Conservation (phyloP, 345 rosid genomes). For the Ailanthus altissimus region DNA sequence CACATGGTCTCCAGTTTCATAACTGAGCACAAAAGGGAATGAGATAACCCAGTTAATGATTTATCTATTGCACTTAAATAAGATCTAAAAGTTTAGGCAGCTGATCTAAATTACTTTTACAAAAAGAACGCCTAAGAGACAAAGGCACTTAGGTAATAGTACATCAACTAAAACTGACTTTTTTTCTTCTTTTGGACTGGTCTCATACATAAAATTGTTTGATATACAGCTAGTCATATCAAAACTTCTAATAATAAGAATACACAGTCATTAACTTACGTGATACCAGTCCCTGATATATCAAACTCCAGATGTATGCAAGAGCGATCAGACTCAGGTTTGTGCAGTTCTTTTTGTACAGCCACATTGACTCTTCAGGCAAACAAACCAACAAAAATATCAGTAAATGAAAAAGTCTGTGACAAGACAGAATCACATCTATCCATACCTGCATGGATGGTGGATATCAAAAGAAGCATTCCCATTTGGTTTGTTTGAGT, state of each 20-base stretch:
- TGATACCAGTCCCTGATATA: slow-evolving; percentile 64
- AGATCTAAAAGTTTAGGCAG: not conserved
- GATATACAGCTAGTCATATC: slow-evolving; percentile 7
- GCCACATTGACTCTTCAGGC: slow-evolving; percentile 73
- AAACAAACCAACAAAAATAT: slow-evolving; percentile 16
- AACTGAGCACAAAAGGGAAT: slow-evolving; percentile 44
- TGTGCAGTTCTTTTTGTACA: slow-evolving; percentile 81
- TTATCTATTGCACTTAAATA: not conserved
- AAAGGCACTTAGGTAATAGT: not conserved
- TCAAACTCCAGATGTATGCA: slow-evolving; percentile 97
- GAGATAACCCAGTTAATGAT: not conserved
- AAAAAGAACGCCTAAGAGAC: not conserved
- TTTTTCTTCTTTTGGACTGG: not conserved
- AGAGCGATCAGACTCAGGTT: slow-evolving; percentile 83
- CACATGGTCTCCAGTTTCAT: slow-evolving; percentile 71
- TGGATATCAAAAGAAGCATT: slow-evolving; percentile 65
- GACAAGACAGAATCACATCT: slow-evolving; percentile 1
- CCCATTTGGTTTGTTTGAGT: slow-evolving; percentile 57
- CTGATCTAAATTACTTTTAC: not conserved
- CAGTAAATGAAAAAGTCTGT: slow-evolving; percentile 25
- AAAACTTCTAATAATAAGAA: slow-evolving; percentile 15
- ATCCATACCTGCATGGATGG: slow-evolving; percentile 80
- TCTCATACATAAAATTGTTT: not conserved
- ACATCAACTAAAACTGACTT: not conserved
- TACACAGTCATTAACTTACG: slow-evolving; percentile 47